These are phyloP conservation scores for Pistacia integerrima DNA, from an alignment of 345 rosid genomes.

Conservation along the genomic window DNA sequence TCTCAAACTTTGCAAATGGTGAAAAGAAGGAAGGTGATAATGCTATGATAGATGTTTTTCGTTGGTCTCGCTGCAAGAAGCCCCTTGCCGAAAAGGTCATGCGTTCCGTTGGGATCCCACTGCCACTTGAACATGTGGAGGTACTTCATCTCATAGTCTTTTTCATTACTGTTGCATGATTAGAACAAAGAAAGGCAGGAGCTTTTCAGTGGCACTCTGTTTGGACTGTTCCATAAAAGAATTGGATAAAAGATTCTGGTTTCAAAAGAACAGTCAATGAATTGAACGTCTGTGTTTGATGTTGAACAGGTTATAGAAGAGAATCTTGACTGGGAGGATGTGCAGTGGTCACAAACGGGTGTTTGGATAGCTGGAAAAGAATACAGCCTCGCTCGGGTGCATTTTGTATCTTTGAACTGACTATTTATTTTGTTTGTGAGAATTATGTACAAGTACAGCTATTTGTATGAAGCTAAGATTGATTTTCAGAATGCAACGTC, in stretches of 20 bases:
- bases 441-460: neutral
- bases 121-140: conserved; percentile 86
- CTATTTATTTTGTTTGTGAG: neutral
- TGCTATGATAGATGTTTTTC: conserved; percentile 68
- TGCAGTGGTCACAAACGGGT: conserved; percentile 99
- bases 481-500: too few relatives aligned
- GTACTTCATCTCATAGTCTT: conserved; percentile 37
- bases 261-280: too few relatives aligned
- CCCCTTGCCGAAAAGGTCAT: conserved; percentile 87
- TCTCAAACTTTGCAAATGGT: conserved; percentile 57
- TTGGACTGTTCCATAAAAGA: too few relatives aligned
- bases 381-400: conserved; percentile 85
- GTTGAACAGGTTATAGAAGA: conserved; percentile 73
- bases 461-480: neutral
- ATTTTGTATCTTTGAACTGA: conserved; percentile 73
- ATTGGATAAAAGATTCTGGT: neutral
- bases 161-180: conserved; percentile 1
- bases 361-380: conserved; percentile 96
- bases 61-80: conserved; percentile 94
- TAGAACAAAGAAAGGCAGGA: neutral
- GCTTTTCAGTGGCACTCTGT: neutral
- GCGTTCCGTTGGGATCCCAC: conserved; percentile 88
- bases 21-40: conserved; percentile 72
- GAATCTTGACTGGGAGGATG: conserved; percentile 96
- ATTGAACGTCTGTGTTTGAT: neutral